A percentile compares a stretch with the other conserved stretches of the same genome.
Evolutionary conservation across 202 grass and related monocot genomes (phyloP).

Genomic region (Dendrocalamus latiflorus): DNA sequence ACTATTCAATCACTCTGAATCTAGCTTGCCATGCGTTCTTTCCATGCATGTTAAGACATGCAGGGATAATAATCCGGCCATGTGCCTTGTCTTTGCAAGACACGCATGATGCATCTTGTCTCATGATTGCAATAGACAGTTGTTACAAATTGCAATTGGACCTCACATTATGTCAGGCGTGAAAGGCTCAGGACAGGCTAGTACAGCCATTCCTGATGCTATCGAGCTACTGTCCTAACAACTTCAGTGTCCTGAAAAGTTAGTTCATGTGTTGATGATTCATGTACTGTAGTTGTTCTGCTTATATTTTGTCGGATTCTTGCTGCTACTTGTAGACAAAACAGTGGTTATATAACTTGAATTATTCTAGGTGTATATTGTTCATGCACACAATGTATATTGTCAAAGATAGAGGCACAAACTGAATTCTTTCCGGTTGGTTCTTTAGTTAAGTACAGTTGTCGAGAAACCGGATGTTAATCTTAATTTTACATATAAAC

Average conservation of each 20-base stretch:
- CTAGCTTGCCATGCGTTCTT: background rate
- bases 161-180: background rate
- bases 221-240: background rate
- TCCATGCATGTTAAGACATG: background rate
- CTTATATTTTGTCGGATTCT: background rate
- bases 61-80: background rate
- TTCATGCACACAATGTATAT: background rate
- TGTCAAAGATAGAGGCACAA: too few relatives aligned
- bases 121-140: slow-evolving; percentile 3
- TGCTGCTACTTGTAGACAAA: background rate
- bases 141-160: background rate
- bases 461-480: too few relatives aligned
- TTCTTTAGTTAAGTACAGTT: too few relatives aligned
- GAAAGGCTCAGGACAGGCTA: background rate
- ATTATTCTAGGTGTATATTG: background rate
- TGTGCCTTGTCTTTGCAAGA: background rate
- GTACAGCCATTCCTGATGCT: background rate
- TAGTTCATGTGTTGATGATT: background rate
- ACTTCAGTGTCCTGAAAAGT: background rate
- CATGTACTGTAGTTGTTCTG: background rate
- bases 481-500: too few relatives aligned
- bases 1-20: background rate
- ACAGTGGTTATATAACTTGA: background rate
- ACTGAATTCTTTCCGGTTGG: too few relatives aligned
- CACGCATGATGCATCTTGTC: background rate